phyloP scores from a whole-genome alignment of 169 alveolate species.

The Plasmodium gaboni region DNA sequence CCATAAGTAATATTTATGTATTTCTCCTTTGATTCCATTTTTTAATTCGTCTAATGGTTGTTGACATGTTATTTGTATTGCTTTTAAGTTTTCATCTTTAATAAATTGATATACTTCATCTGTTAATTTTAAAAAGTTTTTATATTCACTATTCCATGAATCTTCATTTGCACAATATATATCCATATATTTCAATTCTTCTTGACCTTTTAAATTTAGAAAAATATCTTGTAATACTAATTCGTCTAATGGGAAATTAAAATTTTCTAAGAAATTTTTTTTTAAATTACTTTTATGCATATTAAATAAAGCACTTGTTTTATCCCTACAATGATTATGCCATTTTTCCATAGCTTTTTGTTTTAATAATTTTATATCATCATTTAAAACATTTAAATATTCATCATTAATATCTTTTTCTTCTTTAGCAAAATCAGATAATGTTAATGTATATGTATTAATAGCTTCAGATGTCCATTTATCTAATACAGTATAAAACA shows the following conservation, averaged over 20 bases:
- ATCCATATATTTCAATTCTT: slow-evolving; percentile 74
- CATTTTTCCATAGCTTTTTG: slow-evolving; percentile 73
- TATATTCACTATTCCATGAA: slow-evolving; percentile 70
- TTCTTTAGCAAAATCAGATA: slow-evolving; percentile 71
- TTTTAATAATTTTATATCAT: slow-evolving; percentile 46
- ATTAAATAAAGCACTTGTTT: slow-evolving; percentile 64
- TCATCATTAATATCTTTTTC: slow-evolving; percentile 69
- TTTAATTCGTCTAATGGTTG: slow-evolving; percentile 76
- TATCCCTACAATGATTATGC: slow-evolving; percentile 75
- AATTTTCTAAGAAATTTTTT: slow-evolving; percentile 70
- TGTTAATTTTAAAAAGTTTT: slow-evolving; percentile 59
- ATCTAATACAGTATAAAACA: slow-evolving; percentile 59
- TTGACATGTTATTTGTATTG: slow-evolving; percentile 75
- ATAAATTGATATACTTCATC: slow-evolving; percentile 65
- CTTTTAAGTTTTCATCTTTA: slow-evolving; percentile 75
- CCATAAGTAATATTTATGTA: slow-evolving; percentile 67
- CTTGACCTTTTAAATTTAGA: slow-evolving; percentile 66
- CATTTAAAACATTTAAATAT: slow-evolving; percentile 45
- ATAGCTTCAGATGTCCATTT: slow-evolving; percentile 75
- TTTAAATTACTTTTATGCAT: slow-evolving; percentile 74
- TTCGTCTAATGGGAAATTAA: slow-evolving; percentile 76
- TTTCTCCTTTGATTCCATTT: slow-evolving; percentile 64
- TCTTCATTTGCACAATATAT: slow-evolving; percentile 77
- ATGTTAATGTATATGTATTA: slow-evolving; percentile 41
- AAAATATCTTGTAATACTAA: slow-evolving; percentile 70